A percentile compares a stretch with the other conserved stretches of the same genome.
Evolutionary conservation across 73 alveolate species (phyloP).

Genomic region (Uronychia binucleata): DNA sequence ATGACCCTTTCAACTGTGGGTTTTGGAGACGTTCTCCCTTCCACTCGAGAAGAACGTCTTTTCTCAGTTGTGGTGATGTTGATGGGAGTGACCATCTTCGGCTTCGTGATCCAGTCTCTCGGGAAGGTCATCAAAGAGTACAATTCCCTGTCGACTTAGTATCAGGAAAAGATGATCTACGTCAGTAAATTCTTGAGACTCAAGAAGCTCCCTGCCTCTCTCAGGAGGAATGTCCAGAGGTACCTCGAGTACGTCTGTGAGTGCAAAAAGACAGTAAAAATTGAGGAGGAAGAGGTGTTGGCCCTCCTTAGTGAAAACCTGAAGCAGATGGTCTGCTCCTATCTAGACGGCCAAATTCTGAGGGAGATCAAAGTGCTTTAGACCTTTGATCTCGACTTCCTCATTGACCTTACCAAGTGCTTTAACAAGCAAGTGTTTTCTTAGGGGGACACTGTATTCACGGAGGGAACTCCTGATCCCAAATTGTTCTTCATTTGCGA

Average conservation of each 20-base stretch:
- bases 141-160: slow-evolving; percentile 45
- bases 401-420: slow-evolving; percentile 1
- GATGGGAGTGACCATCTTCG: slow-evolving; percentile 67
- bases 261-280: slow-evolving; percentile 15
- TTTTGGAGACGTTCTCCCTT: slow-evolving; percentile 80
- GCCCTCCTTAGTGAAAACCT: slow-evolving; percentile 8
- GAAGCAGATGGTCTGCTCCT: slow-evolving; percentile 5
- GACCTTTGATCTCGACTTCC: slow-evolving; percentile 15
- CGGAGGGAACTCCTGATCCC: slow-evolving; percentile 50
- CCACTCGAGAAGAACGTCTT: slow-evolving; percentile 52
- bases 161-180: slow-evolving; percentile 28
- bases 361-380: slow-evolving; percentile 6
- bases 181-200: slow-evolving; percentile 55
- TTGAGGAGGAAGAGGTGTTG: slow-evolving; percentile 25
- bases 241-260: slow-evolving; percentile 56
- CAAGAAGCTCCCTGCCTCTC: slow-evolving; percentile 46
- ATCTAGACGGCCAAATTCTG: slow-evolving; percentile 16
- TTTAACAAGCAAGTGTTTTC: slow-evolving; percentile 48
- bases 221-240: slow-evolving; percentile 35
- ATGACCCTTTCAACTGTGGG: slow-evolving; percentile 88
- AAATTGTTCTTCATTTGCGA: slow-evolving; percentile 48
- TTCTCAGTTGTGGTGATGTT: slow-evolving; percentile 63
- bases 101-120: slow-evolving; percentile 34
- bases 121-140: slow-evolving; percentile 25
- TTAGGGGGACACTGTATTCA: slow-evolving; percentile 50